A percentile compares a stretch with the other conserved stretches of the same genome.
phyloP scores from a whole-genome alignment of 768 basidiomycete genomes.

The Tricholoma saponaceum region DNA sequence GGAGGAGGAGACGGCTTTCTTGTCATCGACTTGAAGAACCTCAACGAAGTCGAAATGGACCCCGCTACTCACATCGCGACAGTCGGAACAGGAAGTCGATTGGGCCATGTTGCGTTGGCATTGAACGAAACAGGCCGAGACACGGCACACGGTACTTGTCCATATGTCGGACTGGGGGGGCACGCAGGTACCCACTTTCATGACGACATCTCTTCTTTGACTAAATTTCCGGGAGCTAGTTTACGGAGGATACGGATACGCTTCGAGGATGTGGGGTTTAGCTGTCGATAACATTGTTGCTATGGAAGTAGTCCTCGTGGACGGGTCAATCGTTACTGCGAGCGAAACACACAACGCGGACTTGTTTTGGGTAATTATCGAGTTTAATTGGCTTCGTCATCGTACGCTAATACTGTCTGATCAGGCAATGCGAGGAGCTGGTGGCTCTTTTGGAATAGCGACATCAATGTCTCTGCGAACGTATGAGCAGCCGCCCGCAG shows the following conservation, averaged over 20 bases:
- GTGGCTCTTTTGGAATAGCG: slow-evolving; percentile 35
- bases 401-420: not conserved
- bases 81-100: not conserved
- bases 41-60: slow-evolving; percentile 31
- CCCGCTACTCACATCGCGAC: slow-evolving; percentile 24
- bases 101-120: slow-evolving; percentile 18
- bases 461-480: slow-evolving; percentile 34
- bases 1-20: slow-evolving; percentile 37
- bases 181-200: slow-evolving; percentile 28
- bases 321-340: slow-evolving; percentile 25
- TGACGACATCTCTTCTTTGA: not conserved
- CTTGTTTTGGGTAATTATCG: not conserved
- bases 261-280: slow-evolving; percentile 33
- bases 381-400: slow-evolving; percentile 13
- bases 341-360: not conserved
- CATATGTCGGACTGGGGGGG: slow-evolving; percentile 43
- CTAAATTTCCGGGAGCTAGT: slow-evolving; percentile 7
- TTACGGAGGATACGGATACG: slow-evolving; percentile 31
- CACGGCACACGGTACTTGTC: slow-evolving; percentile 40
- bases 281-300: slow-evolving; percentile 28
- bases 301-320: slow-evolving; percentile 29
- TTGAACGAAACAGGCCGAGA: slow-evolving; percentile 32
- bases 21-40: slow-evolving; percentile 36
- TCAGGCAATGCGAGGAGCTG: slow-evolving; percentile 37
- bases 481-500: slow-evolving; percentile 28